phyloP scores from a whole-genome alignment of 495 filamentous ascomycete genomes.

The Aspergillus carlsbadensis region DNA sequence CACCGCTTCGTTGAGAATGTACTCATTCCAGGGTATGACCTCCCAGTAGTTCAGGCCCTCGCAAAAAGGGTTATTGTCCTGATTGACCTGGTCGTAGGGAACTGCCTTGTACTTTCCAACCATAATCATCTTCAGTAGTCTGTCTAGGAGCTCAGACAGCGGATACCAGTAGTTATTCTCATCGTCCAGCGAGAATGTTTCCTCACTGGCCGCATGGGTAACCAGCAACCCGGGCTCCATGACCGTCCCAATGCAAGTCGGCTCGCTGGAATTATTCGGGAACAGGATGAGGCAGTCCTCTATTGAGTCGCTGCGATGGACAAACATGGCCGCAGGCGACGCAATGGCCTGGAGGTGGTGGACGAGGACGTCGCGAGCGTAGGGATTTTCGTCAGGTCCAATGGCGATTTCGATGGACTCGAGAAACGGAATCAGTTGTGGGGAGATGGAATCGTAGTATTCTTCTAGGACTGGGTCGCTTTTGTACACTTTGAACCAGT shows the following conservation, averaged over 20 bases:
- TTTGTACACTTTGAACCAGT: too few species aligned
- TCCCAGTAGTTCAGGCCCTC: slow-evolving; percentile 3
- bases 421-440: background rate
- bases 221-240: background rate
- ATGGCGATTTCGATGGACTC: background rate
- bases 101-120: background rate
- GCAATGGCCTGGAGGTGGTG: background rate
- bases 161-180: background rate
- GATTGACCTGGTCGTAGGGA: background rate
- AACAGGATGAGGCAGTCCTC: background rate
- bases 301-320: background rate
- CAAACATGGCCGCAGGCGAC: background rate
- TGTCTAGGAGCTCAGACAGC: background rate
- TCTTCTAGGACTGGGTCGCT: background rate
- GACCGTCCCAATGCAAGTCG: background rate
- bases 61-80: background rate
- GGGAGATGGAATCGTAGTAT: background rate
- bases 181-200: background rate
- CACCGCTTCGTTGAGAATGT: background rate
- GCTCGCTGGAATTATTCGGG: background rate
- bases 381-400: background rate
- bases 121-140: background rate
- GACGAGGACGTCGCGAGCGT: background rate
- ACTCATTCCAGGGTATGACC: background rate
- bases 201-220: background rate